Evolutionary conservation across 495 filamentous ascomycete genomes (phyloP).

Genomic region (Podospora tetraspora): DNA sequence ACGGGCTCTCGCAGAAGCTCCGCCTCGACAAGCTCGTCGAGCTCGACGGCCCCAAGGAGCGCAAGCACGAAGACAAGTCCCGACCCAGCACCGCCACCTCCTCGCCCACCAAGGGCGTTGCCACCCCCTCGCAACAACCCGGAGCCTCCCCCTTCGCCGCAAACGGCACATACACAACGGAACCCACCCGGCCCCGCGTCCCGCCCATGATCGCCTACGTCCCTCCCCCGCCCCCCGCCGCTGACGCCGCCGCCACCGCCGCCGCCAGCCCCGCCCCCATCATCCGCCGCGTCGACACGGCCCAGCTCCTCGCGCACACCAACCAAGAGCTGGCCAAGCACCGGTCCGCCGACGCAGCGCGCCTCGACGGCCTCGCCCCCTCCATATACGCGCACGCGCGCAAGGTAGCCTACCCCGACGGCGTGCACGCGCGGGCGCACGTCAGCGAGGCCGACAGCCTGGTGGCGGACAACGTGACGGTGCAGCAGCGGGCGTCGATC

Average conservation of each 20-base stretch:
- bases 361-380: conserved; percentile 42
- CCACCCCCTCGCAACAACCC: background rate
- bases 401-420: conserved; percentile 76
- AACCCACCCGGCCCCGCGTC: conserved; percentile 42
- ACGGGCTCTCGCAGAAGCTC: conserved; percentile 70
- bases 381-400: conserved; percentile 67
- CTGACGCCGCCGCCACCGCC: conserved; percentile 15
- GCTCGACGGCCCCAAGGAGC: conserved; percentile 19
- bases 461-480: conserved; percentile 76
- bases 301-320: conserved; percentile 68
- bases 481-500: conserved; percentile 77
- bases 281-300: conserved; percentile 81
- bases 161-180: conserved; percentile 38
- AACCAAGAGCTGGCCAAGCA: conserved; percentile 82
- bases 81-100: conserved; percentile 7
- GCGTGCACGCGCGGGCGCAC: conserved; percentile 67
- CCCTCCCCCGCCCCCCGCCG: conserved; percentile 43
- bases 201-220: conserved; percentile 77
- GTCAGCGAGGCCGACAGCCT: conserved; percentile 73
- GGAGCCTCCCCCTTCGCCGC: conserved; percentile 18
- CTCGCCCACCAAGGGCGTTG: conserved; percentile 8
- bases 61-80: conserved; percentile 24
- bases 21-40: conserved; percentile 61
- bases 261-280: conserved; percentile 42
- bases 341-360: conserved; percentile 56